phyloP scores from a whole-genome alignment of 345 rosid genomes.

The Diplotaxis tenuifolia region DNA sequence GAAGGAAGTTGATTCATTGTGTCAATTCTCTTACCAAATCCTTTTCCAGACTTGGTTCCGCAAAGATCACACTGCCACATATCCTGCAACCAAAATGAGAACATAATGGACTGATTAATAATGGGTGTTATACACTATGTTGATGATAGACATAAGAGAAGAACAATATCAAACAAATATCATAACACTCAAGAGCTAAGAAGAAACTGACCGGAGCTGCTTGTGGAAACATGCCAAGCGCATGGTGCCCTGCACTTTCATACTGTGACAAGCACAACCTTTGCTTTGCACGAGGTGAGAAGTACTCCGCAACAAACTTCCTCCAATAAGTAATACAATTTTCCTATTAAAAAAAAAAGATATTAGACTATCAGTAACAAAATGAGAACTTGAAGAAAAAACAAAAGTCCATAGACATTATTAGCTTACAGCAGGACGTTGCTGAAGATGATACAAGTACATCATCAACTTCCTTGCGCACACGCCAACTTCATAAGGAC shows the following conservation, averaged over 20 bases:
- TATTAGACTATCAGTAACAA: not conserved
- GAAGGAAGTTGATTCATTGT: not conserved
- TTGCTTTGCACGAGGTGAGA: conserved; percentile 92
- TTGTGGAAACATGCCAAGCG: conserved; percentile 70
- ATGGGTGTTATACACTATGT: not conserved
- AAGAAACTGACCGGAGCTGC: conserved; percentile 76
- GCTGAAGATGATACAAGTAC: conserved; percentile 86
- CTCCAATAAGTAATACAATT: conserved; percentile 95
- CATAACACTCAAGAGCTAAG: not conserved
- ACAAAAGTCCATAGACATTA: not conserved
- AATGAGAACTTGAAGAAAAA: not conserved
- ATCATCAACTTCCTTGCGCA: conserved; percentile 96
- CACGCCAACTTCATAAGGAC: conserved; percentile 75
- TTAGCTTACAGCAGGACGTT: conserved; percentile 70
- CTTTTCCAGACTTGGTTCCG: conserved; percentile 40
- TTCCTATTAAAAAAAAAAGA: conserved; percentile 47
- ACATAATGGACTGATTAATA: not conserved
- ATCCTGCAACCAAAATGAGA: conserved; percentile 29
- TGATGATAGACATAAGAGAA: not conserved
- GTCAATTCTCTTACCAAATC: conserved; percentile 37
- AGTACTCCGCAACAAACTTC: conserved; percentile 90
- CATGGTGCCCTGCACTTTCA: conserved; percentile 51
- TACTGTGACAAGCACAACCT: conserved; percentile 88
- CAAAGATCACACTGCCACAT: conserved; percentile 44
- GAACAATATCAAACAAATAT: conserved; percentile 15